Evolutionary conservation across 805 yeast species (phyloP).

Genomic region (Saturnispora saitoi): DNA sequence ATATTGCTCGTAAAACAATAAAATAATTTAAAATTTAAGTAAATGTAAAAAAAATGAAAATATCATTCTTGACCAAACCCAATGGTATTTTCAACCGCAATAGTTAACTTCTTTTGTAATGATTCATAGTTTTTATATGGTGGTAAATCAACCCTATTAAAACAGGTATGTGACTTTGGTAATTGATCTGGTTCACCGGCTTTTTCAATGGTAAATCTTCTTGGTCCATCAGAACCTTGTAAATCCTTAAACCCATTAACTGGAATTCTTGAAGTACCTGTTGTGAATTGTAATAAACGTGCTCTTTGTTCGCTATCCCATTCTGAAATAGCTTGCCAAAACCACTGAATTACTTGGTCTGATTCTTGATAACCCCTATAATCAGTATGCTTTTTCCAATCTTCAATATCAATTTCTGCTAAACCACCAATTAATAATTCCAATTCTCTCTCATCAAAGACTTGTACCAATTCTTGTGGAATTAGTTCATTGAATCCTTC

Average conservation of each 20-base stretch:
- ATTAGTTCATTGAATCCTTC: slow-evolving; percentile 96
- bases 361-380: slow-evolving; percentile 95
- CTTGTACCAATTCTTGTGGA: slow-evolving; percentile 93
- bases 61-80: slow-evolving; percentile 94
- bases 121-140: slow-evolving; percentile 80
- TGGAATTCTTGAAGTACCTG: slow-evolving; percentile 98
- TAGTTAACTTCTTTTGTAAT: slow-evolving; percentile 78
- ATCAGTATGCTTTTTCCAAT: slow-evolving; percentile 98
- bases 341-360: slow-evolving; percentile 97
- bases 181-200: slow-evolving; percentile 91
- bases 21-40: neutral
- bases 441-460: slow-evolving; percentile 94
- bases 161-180: slow-evolving; percentile 97
- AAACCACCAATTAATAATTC: slow-evolving; percentile 97
- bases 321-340: slow-evolving; percentile 87
- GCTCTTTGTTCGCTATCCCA: slow-evolving; percentile 98
- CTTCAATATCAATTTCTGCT: slow-evolving; percentile 95
- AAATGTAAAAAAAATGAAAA: neutral
- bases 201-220: slow-evolving; percentile 96
- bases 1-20: neutral
- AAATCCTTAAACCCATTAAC: slow-evolving; percentile 98
- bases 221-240: slow-evolving; percentile 98
- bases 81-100: slow-evolving; percentile 98
- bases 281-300: slow-evolving; percentile 89
- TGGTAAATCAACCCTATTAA: slow-evolving; percentile 97